Percentiles rank a stretch among this genome's conserved stretches.
These are phyloP conservation scores for Lantana camara DNA, from an alignment of 257 asterid species.

Conservation along the genomic window DNA sequence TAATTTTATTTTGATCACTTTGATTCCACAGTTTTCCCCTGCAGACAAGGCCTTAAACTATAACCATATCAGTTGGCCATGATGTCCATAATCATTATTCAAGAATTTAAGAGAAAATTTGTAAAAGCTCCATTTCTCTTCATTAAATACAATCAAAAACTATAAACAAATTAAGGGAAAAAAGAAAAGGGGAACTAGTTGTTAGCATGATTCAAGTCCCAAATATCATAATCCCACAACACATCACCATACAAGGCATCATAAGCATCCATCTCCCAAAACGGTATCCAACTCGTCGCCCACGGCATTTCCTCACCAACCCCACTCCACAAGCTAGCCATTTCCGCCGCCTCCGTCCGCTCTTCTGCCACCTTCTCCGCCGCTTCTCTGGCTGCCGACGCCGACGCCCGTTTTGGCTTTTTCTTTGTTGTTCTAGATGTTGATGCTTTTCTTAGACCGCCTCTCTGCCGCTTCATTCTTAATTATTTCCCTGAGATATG, in stretches of 20 bases:
- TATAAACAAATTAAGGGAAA: too few relatives aligned
- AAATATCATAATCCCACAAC: constrained; percentile 36
- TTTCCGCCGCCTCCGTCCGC: constrained; percentile 12
- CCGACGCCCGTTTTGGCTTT: neutral
- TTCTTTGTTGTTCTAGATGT: constrained; percentile 1
- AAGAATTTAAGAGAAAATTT: too few relatives aligned
- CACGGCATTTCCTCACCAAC: constrained; percentile 47
- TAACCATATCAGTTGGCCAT: too few relatives aligned
- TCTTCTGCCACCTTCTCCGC: constrained; percentile 6
- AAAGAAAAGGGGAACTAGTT: neutral
- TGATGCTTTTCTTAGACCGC: constrained; percentile 10
- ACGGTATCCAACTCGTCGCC: constrained; percentile 56
- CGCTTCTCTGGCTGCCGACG: neutral
- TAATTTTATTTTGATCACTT: too few relatives aligned
- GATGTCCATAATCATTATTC: too few relatives aligned
- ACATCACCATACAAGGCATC: constrained; percentile 38
- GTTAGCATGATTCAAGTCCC: constrained; percentile 23
- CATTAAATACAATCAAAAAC: too few relatives aligned
- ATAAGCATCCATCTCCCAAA: constrained; percentile 58
- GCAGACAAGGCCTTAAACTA: too few relatives aligned
- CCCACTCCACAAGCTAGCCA: constrained; percentile 27
- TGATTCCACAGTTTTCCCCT: too few relatives aligned
- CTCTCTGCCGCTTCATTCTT: constrained; percentile 46
- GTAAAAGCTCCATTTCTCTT: too few relatives aligned
- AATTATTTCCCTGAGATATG: neutral